These are phyloP conservation scores for Trypethelium eluteriae DNA, from an alignment of 495 filamentous ascomycete species.

Conservation along the genomic window DNA sequence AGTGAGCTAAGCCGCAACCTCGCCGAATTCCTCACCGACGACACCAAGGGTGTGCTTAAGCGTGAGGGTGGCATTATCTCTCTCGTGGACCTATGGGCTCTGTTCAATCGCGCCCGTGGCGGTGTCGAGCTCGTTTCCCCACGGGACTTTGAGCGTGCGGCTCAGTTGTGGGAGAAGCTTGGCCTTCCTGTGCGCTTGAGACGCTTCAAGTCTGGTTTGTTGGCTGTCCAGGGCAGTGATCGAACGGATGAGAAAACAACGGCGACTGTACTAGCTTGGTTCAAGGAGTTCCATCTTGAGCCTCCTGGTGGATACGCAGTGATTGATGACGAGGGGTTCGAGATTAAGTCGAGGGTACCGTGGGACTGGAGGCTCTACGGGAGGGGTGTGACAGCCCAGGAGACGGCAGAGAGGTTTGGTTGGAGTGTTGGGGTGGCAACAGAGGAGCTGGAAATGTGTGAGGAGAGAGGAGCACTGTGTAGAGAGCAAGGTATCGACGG, in stretches of 20 bases:
- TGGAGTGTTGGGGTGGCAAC: slow-evolving; percentile 98
- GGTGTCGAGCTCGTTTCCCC: slow-evolving; percentile 93
- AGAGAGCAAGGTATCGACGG: slow-evolving; percentile 38
- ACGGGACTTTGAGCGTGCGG: slow-evolving; percentile 83
- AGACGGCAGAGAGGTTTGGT: slow-evolving; percentile 81
- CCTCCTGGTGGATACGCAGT: slow-evolving; percentile 7
- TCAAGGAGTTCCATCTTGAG: slow-evolving; percentile 60
- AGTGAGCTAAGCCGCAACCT: slow-evolving; percentile 80
- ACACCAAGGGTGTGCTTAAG: slow-evolving; percentile 68
- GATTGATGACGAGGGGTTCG: slow-evolving; percentile 35
- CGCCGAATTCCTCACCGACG: slow-evolving; percentile 90
- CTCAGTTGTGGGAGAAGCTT: slow-evolving; percentile 78
- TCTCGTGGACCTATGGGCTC: slow-evolving; percentile 91
- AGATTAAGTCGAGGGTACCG: slow-evolving; percentile 31
- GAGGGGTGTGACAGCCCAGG: slow-evolving; percentile 78
- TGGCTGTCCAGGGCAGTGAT: slow-evolving; percentile 83
- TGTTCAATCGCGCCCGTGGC: slow-evolving; percentile 91
- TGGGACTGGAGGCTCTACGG: slow-evolving; percentile 77
- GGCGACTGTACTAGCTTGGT: slow-evolving; percentile 64
- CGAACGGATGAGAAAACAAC: slow-evolving; percentile 89
- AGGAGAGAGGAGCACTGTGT: slow-evolving; percentile 37
- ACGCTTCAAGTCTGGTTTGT: slow-evolving; percentile 81
- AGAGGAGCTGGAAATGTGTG: slow-evolving; percentile 90
- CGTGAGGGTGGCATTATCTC: slow-evolving; percentile 89
- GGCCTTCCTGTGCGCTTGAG: slow-evolving; percentile 78